phyloP scores from a whole-genome alignment of 805 yeast genomes.

The Lipomyces sp. region DNA sequence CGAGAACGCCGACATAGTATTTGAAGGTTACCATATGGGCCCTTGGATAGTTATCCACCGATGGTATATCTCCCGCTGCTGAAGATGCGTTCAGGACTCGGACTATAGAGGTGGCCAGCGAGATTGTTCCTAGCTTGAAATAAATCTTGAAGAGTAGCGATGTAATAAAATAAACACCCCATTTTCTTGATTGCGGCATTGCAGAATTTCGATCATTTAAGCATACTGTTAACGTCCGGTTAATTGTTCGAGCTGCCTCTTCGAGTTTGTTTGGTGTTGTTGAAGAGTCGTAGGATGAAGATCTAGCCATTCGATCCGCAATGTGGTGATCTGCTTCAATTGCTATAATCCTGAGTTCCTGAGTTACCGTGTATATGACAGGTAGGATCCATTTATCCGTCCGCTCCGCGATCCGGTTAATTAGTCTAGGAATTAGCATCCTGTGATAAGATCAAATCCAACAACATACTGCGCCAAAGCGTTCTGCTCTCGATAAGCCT shows the following conservation, averaged over 20 bases:
- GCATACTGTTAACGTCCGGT: conserved; percentile 75
- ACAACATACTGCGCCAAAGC: conserved; percentile 40
- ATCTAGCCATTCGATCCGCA: not conserved
- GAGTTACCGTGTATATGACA: conserved; percentile 40
- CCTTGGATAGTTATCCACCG: conserved; percentile 51
- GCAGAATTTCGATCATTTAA: conserved; percentile 76
- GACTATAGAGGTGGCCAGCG: conserved; percentile 74
- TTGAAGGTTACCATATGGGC: conserved; percentile 64
- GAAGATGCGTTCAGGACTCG: conserved; percentile 64
- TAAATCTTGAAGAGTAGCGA: conserved; percentile 72
- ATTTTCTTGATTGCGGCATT: conserved; percentile 55
- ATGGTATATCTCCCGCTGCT: conserved; percentile 55
- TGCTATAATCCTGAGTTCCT: conserved; percentile 43
- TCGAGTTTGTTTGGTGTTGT: conserved; percentile 46
- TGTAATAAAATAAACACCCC: conserved; percentile 71
- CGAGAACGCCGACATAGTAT: conserved; percentile 70
- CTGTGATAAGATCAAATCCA: not conserved
- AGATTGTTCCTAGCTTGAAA: conserved; percentile 64
- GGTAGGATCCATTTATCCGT: conserved; percentile 37
- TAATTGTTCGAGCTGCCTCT: conserved; percentile 65
- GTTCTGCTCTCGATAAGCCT: conserved; percentile 42
- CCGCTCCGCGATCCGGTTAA: conserved; percentile 33
- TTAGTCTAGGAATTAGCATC: not conserved
- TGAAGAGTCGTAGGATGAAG: not conserved
- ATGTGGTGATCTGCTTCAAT: conserved; percentile 35